These are phyloP conservation scores for Phragmites australis DNA, from an alignment of 176 grass and related monocot genomes.

Conservation along the genomic window DNA sequence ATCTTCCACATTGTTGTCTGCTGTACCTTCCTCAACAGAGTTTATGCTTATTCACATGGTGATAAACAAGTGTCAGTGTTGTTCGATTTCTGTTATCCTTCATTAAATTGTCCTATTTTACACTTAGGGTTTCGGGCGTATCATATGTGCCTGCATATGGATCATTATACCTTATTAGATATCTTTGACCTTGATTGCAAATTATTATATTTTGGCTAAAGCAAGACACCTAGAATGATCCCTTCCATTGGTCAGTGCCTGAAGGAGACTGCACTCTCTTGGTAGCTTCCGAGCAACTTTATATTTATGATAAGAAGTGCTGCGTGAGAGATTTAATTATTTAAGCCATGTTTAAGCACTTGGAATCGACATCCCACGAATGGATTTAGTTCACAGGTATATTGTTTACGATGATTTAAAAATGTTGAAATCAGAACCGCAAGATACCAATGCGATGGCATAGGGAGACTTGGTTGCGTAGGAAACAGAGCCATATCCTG, in stretches of 20 bases:
- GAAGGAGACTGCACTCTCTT: not conserved
- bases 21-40: not conserved
- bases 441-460: not conserved
- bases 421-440: not conserved
- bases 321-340: not conserved
- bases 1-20: not conserved
- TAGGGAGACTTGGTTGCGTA: too few species aligned
- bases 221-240: not conserved
- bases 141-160: not conserved
- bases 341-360: not conserved
- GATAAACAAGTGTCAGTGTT: not conserved
- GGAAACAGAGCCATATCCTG: too few species aligned
- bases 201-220: not conserved
- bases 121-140: not conserved
- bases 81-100: conserved; percentile 7
- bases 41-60: not conserved
- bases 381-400: not conserved
- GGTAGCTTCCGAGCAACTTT: not conserved
- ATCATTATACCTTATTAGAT: not conserved
- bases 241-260: not conserved
- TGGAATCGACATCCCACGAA: not conserved
- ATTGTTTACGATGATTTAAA: not conserved
- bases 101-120: not conserved
- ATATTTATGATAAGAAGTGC: not conserved
- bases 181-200: not conserved